Evolutionary conservation across 805 yeast species (phyloP).

Genomic region (Saccharomycopsis sp.): DNA sequence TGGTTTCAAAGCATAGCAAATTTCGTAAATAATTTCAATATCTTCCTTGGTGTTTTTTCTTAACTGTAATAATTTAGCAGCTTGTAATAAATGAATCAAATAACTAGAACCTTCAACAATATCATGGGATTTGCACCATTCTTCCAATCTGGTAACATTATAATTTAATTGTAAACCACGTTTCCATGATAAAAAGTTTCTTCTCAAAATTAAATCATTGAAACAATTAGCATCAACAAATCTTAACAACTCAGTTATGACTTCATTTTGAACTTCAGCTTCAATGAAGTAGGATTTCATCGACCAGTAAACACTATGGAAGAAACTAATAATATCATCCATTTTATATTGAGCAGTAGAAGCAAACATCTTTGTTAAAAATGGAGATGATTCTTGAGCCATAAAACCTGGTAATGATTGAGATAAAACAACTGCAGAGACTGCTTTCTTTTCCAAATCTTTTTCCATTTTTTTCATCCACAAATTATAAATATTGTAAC

Average conservation of each 20-base stretch:
- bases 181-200: slow-evolving; percentile 93
- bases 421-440: slow-evolving; percentile 89
- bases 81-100: slow-evolving; percentile 80
- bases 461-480: slow-evolving; percentile 96
- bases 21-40: slow-evolving; percentile 84
- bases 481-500: slow-evolving; percentile 88
- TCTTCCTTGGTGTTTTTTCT: slow-evolving; percentile 85
- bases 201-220: slow-evolving; percentile 90
- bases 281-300: slow-evolving; percentile 88
- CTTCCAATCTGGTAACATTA: slow-evolving; percentile 92
- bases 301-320: slow-evolving; percentile 86
- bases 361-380: slow-evolving; percentile 73
- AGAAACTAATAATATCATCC: slow-evolving; percentile 88
- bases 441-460: slow-evolving; percentile 79
- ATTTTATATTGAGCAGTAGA: slow-evolving; percentile 67
- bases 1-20: slow-evolving; percentile 89
- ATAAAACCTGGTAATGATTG: slow-evolving; percentile 95
- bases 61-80: slow-evolving; percentile 85
- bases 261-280: slow-evolving; percentile 72
- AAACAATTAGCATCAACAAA: slow-evolving; percentile 90
- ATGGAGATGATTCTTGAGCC: slow-evolving; percentile 72
- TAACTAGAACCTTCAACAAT: slow-evolving; percentile 79
- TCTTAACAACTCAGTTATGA: slow-evolving; percentile 69
- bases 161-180: slow-evolving; percentile 94
- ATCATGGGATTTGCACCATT: slow-evolving; percentile 95